phyloP scores from a whole-genome alignment of 1,284 basidiomycete genomes.

The Rhodotorula sp. region DNA sequence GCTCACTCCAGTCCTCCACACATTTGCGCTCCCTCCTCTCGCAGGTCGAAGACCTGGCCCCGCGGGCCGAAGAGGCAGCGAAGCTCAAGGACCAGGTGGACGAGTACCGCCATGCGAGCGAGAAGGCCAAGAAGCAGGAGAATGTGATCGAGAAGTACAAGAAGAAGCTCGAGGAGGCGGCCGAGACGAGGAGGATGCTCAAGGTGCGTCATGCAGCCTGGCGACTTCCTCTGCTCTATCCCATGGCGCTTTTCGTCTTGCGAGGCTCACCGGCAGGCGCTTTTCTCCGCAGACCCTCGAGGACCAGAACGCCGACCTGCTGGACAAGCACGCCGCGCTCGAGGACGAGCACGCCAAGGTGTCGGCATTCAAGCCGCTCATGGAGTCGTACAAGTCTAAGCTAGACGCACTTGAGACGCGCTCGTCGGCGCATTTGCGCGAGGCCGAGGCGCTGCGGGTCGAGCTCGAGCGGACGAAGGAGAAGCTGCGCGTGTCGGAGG shows the following conservation, averaged over 20 bases:
- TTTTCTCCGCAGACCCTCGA: constrained; percentile 66
- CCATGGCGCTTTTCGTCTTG: not conserved
- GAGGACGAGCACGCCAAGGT: constrained; percentile 90
- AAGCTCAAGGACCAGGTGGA: constrained; percentile 90
- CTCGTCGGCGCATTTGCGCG: constrained; percentile 62
- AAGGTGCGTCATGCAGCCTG: constrained; percentile 59
- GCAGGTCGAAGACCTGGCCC: constrained; percentile 74
- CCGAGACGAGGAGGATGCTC: constrained; percentile 79
- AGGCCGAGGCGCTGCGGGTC: constrained; percentile 70
- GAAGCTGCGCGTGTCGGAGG: constrained; percentile 62
- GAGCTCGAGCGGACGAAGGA: constrained; percentile 73
- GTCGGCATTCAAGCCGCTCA: constrained; percentile 78
- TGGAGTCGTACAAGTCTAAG: constrained; percentile 90
- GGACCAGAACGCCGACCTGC: constrained; percentile 85
- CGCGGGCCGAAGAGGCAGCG: constrained; percentile 70
- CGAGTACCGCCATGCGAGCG: constrained; percentile 73
- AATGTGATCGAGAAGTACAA: constrained; percentile 99
- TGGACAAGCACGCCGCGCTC: constrained; percentile 84
- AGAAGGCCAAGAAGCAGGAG: constrained; percentile 87
- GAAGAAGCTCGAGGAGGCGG: constrained; percentile 93
- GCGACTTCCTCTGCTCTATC: not conserved
- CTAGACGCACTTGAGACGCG: constrained; percentile 79
- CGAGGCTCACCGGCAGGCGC: too few relatives aligned
- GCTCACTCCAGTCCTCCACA: not conserved
- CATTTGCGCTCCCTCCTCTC: constrained; percentile 14